Conservation (phyloP, 176 grass and related monocot genomes). For the Leersia perrieri region DNA sequence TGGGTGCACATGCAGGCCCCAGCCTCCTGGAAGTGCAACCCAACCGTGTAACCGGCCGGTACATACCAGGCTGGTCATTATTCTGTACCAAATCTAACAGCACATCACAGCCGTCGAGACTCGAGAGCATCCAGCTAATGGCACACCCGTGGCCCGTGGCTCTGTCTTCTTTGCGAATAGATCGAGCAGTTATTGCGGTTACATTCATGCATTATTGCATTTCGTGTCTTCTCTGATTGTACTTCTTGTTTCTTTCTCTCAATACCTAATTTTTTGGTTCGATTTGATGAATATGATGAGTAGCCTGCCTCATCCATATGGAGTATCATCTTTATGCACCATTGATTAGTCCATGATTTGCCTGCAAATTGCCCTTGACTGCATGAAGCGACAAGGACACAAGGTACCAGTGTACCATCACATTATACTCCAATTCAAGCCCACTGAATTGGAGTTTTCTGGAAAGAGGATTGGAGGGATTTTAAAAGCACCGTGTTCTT, state of each 20-base stretch:
- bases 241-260: background rate
- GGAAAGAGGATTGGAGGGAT: too few species aligned
- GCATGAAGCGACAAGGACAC: too few species aligned
- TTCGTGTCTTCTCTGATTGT: background rate
- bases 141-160: background rate
- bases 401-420: background rate
- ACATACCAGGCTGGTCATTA: background rate
- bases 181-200: background rate
- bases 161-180: background rate
- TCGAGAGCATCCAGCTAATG: background rate
- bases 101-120: background rate
- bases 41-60: background rate
- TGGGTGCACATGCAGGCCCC: background rate
- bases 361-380: background rate
- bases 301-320: background rate
- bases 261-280: background rate
- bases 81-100: background rate
- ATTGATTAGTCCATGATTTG: background rate
- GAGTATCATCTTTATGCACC: background rate
- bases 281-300: background rate
- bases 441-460: background rate
- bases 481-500: background rate
- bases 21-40: background rate
- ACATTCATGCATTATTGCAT: constrained; percentile 6
- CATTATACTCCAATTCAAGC: background rate